Evolutionary conservation across 306 rosid species (phyloP), one percentile per base, ranked within the genome.

Genomic region (Hippophae gyantsensis): DNA sequence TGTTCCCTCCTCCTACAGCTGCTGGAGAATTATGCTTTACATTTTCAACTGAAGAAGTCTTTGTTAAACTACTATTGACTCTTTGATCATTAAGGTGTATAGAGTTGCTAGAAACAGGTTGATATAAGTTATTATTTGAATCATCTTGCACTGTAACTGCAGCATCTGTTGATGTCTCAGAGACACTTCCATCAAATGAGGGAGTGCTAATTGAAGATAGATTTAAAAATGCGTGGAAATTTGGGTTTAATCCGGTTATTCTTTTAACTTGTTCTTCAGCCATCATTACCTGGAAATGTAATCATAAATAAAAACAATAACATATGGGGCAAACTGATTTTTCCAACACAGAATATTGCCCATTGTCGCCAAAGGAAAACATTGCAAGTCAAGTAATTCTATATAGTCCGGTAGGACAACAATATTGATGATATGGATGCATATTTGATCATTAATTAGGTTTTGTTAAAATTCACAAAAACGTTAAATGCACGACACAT

Each of bases 191-290:
- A 23, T 82, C 78, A 63, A 76, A 83, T 38, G 84, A 64, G 52
- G 86, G 43, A 79, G 88, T 80, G 54, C 77, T 73, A 45, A 79
- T 72, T 13, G 89, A 65, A 48, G 95, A 73, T 32, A 83, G 56
- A 48, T 81, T 87, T n/a, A 85, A 71, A 81, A 76, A 74, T 59
- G 67, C 76, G 60, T 71, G 77, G 59, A 80, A 65, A 81, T 80
- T 56, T 5, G 84, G 71, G 59, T 72, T 86, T 72, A 65, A 60
- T 45, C 95, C 95, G 6, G 94, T 82, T 52, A 80, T 64, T 72
- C 85, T 76, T 79, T 79, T 88, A 55, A 93, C 82, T 0, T 80
- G 79, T 74, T 86, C 97, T 80, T 93, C 97, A 9, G 87, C 84
- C 94, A 93, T 86, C 77, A 75, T 82, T 70, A 93, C 93, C 97